Conservation (phyloP, 2,329 filamentous ascomycete genomes). For the Fusarium pseudoanthophilum region DNA sequence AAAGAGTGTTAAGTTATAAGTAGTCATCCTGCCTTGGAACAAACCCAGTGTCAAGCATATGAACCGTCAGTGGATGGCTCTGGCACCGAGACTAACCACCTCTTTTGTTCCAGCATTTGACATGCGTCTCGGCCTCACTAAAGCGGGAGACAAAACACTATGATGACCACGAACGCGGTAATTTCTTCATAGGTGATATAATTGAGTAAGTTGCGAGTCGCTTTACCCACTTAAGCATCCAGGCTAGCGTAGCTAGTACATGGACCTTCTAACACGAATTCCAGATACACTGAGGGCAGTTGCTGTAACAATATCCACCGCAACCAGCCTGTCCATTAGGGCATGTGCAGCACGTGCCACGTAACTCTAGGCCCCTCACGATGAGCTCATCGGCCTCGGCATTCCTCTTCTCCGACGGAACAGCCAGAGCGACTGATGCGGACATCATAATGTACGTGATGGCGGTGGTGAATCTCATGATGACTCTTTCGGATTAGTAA, state of each 20-base stretch:
- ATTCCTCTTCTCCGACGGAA: not conserved
- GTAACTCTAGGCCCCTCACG: not conserved
- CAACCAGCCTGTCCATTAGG: not conserved
- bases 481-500: not conserved
- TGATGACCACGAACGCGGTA: not conserved
- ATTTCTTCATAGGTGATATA: not conserved
- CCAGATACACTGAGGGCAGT: not conserved
- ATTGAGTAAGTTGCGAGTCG: not conserved
- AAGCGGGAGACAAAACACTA: too few species aligned
- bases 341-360: not conserved
- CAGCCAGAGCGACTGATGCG: not conserved
- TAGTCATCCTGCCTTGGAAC: too few species aligned
- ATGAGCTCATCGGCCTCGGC: not conserved
- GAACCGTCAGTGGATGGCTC: not conserved
- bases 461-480: not conserved
- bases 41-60: not conserved
- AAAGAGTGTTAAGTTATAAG: too few species aligned
- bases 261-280: not conserved
- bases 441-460: not conserved
- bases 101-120: not conserved
- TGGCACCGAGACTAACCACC: not conserved
- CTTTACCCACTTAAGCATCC: not conserved
- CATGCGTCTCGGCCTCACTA: too few species aligned
- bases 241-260: rapidly evolving
- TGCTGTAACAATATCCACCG: not conserved